Percentiles rank a stretch among this genome's conserved stretches.
These are phyloP conservation scores for Umbelopsis ramanniana DNA, from an alignment of 192 early-diverging fungal species.

Conservation along the genomic window DNA sequence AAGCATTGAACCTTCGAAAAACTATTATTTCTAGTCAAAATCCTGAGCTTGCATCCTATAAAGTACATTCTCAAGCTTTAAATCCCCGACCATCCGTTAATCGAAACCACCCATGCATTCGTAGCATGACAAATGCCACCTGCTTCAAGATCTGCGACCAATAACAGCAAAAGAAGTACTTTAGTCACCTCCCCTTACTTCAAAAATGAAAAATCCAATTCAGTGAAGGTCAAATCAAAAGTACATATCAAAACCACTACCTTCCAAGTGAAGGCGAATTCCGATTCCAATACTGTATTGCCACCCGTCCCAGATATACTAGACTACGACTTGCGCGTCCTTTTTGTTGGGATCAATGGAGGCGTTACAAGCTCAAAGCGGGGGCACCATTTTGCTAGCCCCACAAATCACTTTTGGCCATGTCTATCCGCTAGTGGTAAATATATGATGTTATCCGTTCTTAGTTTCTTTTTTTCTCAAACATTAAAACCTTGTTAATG, in stretches of 20 bases:
- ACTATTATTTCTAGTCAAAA: too few species aligned
- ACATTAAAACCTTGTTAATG: background rate
- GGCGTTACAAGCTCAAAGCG: slow-evolving; percentile 60
- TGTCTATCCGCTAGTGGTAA: slow-evolving; percentile 65
- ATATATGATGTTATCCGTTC: background rate
- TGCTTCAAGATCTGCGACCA: background rate
- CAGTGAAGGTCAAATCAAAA: background rate
- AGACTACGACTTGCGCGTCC: slow-evolving; percentile 54
- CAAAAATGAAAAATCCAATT: background rate
- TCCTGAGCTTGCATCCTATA: too few species aligned
- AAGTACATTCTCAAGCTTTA: too few species aligned
- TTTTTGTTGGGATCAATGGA: slow-evolving; percentile 81
- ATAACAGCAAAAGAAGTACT: background rate
- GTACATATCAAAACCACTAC: background rate
- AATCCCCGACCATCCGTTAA: too few species aligned
- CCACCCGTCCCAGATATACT: slow-evolving; percentile 46
- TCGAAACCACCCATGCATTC: too few species aligned
- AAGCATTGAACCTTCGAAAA: too few species aligned
- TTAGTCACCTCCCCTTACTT: background rate
- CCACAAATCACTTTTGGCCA: slow-evolving; percentile 76
- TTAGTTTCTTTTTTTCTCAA: too few species aligned
- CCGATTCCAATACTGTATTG: background rate
- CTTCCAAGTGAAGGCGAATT: background rate
- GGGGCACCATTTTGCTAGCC: slow-evolving; percentile 72
- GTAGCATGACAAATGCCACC: background rate